Evolutionary conservation across 495 filamentous ascomycete genomes (phyloP).

Genomic region (Xylaria sp.): DNA sequence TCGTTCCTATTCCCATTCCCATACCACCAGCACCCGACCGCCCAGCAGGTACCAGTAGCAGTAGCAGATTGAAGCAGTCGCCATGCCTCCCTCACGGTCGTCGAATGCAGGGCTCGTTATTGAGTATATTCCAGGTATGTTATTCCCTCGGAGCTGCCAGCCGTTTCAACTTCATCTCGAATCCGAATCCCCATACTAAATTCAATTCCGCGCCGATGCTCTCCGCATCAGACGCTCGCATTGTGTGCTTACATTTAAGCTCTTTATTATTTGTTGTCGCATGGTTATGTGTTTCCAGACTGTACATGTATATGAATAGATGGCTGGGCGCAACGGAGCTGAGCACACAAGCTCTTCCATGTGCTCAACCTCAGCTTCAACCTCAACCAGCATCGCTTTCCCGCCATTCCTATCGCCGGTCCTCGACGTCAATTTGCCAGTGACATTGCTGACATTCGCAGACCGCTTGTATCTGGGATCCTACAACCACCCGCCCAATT

Average conservation of each 20-base stretch:
- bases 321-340: slow-evolving; percentile 11
- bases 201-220: not conserved
- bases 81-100: slow-evolving; percentile 53
- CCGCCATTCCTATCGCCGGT: slow-evolving; percentile 28
- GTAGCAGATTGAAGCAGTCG: slow-evolving; percentile 32
- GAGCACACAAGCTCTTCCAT: slow-evolving; percentile 26
- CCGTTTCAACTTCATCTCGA: too few species aligned
- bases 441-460: slow-evolving; percentile 54
- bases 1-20: not conserved
- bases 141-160: too few species aligned
- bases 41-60: not conserved
- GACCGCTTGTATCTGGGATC: slow-evolving; percentile 95
- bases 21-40: not conserved
- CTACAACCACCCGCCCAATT: slow-evolving; percentile 81
- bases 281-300: slow-evolving; percentile 19
- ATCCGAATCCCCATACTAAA: not conserved
- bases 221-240: not conserved
- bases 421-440: slow-evolving; percentile 32
- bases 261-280: slow-evolving; percentile 8
- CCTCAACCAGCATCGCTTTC: slow-evolving; percentile 38
- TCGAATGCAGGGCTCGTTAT: slow-evolving; percentile 61
- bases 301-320: not conserved
- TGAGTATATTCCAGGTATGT: slow-evolving; percentile 65
- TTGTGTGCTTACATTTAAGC: not conserved
- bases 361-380: too few species aligned